Base-by-base conservation (phyloP, 225 moss, liverwort and hornwort genomes). In the Antitrichia curtipendula region DNA sequence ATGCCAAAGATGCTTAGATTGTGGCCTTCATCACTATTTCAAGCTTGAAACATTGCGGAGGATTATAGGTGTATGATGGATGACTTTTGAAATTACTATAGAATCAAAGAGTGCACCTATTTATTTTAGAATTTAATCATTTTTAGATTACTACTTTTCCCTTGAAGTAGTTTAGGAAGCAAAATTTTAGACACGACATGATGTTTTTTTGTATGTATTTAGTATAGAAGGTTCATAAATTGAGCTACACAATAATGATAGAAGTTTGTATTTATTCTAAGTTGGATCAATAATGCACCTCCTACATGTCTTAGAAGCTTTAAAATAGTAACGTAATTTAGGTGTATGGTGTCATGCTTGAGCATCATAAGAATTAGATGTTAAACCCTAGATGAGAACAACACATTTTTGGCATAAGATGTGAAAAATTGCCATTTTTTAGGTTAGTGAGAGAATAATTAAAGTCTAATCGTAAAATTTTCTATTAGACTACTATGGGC, bases 11-110 rank as follows among this genome's bases (percentile, higher is more conserved):
- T 29, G 3, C 18, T 29, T 11, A 29, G 13, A 6, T 29, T 2
- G 47, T 16, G 45, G 17, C 18, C 7, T 47, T 11, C 10, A 12
- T 7, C 3, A 18, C 18, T 16, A 73, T 1, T 47, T 73, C 47
- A 73, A 47, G 6, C 18, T 7, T 47, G 2, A 73, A 47, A 31
- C 0, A 0, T 1, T 73, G 7, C 0, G 0, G 0, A 6, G 2
- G 18, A 29, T 18, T 28, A 29, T 18, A 18, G 6, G 1, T 18
- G 2, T 73, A 0, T 18, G 0, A 10, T 72, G 29, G 10, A 29
- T 45, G 47, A 45, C 28, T 73, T 73, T 29, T 2, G 6, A 3
- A 43, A 6, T 43, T 16, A 27, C 8, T 27, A 16, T 10, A 5
- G 6, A 28, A 28, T 3, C 9, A 28, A 71, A 45, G 6, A 71